A percentile compares a stretch with the other conserved stretches of the same genome.
Conservation (phyloP, 2,329 filamentous ascomycete genomes). For the Colletotrichum eremochloae region DNA sequence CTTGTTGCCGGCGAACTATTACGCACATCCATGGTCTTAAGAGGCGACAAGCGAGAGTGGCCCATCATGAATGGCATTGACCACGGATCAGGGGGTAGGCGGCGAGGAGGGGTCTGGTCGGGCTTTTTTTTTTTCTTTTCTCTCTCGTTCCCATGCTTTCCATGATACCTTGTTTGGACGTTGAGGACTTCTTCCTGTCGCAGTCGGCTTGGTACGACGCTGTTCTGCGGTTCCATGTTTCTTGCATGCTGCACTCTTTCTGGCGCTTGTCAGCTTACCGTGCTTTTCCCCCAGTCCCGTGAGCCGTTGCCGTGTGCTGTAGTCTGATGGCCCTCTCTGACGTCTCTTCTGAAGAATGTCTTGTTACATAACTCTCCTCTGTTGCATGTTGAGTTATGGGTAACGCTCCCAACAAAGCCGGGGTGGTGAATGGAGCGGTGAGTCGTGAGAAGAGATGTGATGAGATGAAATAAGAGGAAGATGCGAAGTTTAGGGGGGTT, state of each 20-base stretch:
- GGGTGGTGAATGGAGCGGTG: slow-evolving; percentile 31
- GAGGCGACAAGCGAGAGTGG: slow-evolving; percentile 26
- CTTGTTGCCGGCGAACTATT: slow-evolving; percentile 30
- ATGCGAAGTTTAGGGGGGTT: slow-evolving; percentile 24
- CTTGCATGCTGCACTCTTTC: not conserved
- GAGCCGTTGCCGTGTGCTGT: not conserved
- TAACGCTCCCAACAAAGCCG: slow-evolving; percentile 29
- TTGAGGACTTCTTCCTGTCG: not conserved
- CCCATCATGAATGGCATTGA: not conserved
- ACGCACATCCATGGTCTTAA: slow-evolving; percentile 31
- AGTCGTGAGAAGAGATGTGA: slow-evolving; percentile 19
- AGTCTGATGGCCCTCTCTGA: slow-evolving; percentile 16
- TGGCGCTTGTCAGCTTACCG: not conserved
- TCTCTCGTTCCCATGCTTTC: not conserved
- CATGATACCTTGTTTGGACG: slow-evolving; percentile 9
- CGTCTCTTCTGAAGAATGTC: slow-evolving; percentile 4
- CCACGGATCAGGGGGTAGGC: not conserved
- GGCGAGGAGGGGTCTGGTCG: not conserved
- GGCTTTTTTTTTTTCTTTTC: slow-evolving; percentile 4
- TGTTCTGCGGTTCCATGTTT: slow-evolving; percentile 2
- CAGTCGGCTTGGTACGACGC: slow-evolving; percentile 12
- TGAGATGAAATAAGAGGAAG: slow-evolving; percentile 28
- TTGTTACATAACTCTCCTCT: slow-evolving; percentile 27
- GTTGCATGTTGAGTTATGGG: slow-evolving; percentile 25
- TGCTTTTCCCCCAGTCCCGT: not conserved